Conservation (phyloP, 257 asterid species). For the Nemophila menziesii region DNA sequence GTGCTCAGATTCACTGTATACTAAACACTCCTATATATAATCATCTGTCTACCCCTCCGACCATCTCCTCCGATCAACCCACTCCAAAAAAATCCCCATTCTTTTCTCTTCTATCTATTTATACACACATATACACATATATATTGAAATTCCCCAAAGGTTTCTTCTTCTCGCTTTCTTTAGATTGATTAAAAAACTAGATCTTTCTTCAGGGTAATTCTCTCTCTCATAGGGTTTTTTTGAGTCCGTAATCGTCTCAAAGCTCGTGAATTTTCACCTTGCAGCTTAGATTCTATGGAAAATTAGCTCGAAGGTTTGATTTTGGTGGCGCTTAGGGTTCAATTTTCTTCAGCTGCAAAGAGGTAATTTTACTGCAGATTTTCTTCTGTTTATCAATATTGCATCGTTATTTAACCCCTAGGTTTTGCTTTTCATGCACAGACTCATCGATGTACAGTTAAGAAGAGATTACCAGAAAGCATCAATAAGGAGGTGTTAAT, state of each 20-base stretch:
- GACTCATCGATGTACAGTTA: no score
- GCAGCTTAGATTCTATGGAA: neutral
- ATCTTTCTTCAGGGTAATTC: slow-evolving; percentile 2
- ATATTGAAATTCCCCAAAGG: neutral
- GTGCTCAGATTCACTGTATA: neutral
- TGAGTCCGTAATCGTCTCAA: neutral
- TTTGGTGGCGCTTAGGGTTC: neutral
- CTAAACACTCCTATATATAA: no score
- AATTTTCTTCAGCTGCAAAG: neutral
- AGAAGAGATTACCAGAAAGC: neutral
- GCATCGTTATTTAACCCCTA: neutral
- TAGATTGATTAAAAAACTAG: neutral
- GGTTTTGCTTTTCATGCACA: neutral
- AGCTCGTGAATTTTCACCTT: neutral
- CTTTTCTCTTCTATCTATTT: neutral
- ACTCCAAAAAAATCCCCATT: neutral
- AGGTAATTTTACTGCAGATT: neutral
- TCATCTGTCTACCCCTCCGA: neutral
- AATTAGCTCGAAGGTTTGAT: neutral
- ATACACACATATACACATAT: no score
- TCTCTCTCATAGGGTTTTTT: neutral
- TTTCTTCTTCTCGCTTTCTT: neutral
- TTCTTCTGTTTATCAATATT: neutral
- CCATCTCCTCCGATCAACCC: slow-evolving; percentile 7
- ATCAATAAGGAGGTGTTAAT: neutral